Base-by-base conservation (phyloP, 2,329 filamentous ascomycete genomes). In the Cyphellophora europaea region DNA sequence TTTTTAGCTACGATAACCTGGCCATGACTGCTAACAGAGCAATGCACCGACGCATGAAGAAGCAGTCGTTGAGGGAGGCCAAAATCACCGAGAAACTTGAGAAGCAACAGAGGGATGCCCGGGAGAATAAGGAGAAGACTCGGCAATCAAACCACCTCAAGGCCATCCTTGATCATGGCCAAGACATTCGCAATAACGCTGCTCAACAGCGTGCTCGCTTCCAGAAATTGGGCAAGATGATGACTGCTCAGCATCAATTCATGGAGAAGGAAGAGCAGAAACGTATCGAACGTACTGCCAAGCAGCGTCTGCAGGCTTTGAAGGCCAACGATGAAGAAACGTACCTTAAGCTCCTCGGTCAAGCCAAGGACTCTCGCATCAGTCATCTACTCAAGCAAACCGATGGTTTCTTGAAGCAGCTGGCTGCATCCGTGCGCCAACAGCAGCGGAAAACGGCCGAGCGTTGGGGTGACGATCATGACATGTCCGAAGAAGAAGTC, bases 251-350 rank as follows among this genome's bases (percentile, higher is more conserved):
- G 42, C 91, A 98, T 59, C 83, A 88, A 62, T 85, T 89, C 57
- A 96, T 98, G 57, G 91, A 98, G 60, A 94, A 94, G 65, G 91
- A 98, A 69, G 91, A 98, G 65, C 89, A 96, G 72, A 96, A 94
- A 68, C 84, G 91, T 44, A 83, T 98, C 48, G 91, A 98, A 66
- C 77, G 91, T 45, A 98, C 89, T 6, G 91, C 91, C 45, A 98
- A 98, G 71, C 91, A 98, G 62, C 91, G 91, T 95, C 79, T 98
- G 47, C 89, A 96, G 62, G 91, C 91, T 42, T 73, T 98, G 58
- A 96, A 95, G 66, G 89, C 91, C 52, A 93, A 98, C 77, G 91
- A 98, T 59, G 91, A 98, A 66, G 91, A 96, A 65, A 93, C 91
- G 1, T 98, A 98, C 58, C 76, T 98, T 63, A 95, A 95, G 63